phyloP scores from a whole-genome alignment of 1,284 basidiomycete genomes.

The Bjerkandera adusta region DNA sequence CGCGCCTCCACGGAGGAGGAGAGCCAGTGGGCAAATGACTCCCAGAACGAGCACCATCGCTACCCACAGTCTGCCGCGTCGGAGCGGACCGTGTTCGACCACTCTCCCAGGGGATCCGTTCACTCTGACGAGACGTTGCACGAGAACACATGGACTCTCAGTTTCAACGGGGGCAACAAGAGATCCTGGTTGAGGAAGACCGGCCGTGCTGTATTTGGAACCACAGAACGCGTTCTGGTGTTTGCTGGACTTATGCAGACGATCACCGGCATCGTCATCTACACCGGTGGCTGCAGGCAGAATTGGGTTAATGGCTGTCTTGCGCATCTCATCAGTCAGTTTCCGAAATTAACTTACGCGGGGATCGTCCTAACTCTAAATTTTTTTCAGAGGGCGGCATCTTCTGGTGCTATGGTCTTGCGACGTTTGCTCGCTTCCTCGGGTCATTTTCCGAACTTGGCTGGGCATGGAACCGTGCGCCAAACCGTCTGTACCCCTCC shows the following conservation, averaged over 20 bases:
- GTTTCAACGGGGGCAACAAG: slow-evolving; percentile 19
- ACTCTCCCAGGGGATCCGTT: slow-evolving; percentile 37
- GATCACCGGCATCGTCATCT: slow-evolving; percentile 71
- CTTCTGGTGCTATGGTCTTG: slow-evolving; percentile 89
- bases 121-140: slow-evolving; percentile 71
- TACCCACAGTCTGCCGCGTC: slow-evolving; percentile 44
- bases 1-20: slow-evolving; percentile 31
- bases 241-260: slow-evolving; percentile 67
- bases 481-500: slow-evolving; percentile 48
- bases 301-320: slow-evolving; percentile 81
- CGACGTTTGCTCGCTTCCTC: slow-evolving; percentile 89
- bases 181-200: slow-evolving; percentile 36
- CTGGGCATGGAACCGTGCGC: slow-evolving; percentile 92
- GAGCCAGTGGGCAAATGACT: slow-evolving; percentile 36
- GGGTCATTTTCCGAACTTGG: slow-evolving; percentile 87
- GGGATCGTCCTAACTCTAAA: no score
- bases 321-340: slow-evolving; percentile 90
- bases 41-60: slow-evolving; percentile 34
- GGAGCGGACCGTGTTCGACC: slow-evolving; percentile 53
- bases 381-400: slow-evolving; percentile 78
- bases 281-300: slow-evolving; percentile 80
- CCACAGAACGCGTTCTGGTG: slow-evolving; percentile 62
- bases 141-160: slow-evolving; percentile 31
- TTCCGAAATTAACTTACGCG: slow-evolving; percentile 14
- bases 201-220: slow-evolving; percentile 44